Evolutionary conservation across 331 rosid species (phyloP).

Genomic region (Telfairia occidentalis): DNA sequence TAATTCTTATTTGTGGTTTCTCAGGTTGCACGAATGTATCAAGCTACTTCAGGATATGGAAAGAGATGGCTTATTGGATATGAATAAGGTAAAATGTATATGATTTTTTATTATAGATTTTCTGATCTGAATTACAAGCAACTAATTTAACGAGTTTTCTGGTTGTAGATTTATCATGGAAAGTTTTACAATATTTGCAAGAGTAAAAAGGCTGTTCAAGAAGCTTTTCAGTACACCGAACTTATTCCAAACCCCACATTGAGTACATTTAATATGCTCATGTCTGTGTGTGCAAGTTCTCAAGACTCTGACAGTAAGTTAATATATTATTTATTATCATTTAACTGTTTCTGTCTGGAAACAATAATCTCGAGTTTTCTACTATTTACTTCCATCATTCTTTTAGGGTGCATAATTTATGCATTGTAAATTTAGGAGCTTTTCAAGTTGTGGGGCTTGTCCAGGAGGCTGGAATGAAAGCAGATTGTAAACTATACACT

Average conservation of each 20-base stretch:
- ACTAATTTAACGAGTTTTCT: slow-evolving; percentile 25
- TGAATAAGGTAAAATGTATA: slow-evolving; percentile 63
- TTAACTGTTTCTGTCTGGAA: slow-evolving; percentile 6
- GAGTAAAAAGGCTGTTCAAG: slow-evolving; percentile 63
- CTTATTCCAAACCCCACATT: slow-evolving; percentile 70
- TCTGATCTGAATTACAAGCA: slow-evolving; percentile 16
- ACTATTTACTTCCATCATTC: slow-evolving; percentile 4
- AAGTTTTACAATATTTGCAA: slow-evolving; percentile 80
- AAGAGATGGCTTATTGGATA: slow-evolving; percentile 53
- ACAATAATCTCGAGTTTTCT: slow-evolving; percentile 1
- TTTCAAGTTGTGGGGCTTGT: slow-evolving; percentile 75
- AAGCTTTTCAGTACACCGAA: slow-evolving; percentile 74
- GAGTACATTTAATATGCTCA: slow-evolving; percentile 95
- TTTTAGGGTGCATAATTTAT: slow-evolving; percentile 15
- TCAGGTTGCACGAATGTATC: slow-evolving; percentile 58
- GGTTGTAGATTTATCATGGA: slow-evolving; percentile 76
- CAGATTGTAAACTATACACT: slow-evolving; percentile 93
- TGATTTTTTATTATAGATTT: slow-evolving; percentile 15
- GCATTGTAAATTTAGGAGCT: slow-evolving; percentile 53
- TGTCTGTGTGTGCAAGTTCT: slow-evolving; percentile 81
- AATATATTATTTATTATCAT: not conserved
- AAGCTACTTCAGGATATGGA: slow-evolving; percentile 76
- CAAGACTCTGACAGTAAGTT: slow-evolving; percentile 62
- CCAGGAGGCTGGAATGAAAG: slow-evolving; percentile 64
- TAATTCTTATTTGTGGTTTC: slow-evolving; percentile 16